Evolutionary conservation across 1,139 yeast genomes (phyloP), one percentile per base, ranked within the genome.

Genomic region (Suhomyces terraborum): DNA sequence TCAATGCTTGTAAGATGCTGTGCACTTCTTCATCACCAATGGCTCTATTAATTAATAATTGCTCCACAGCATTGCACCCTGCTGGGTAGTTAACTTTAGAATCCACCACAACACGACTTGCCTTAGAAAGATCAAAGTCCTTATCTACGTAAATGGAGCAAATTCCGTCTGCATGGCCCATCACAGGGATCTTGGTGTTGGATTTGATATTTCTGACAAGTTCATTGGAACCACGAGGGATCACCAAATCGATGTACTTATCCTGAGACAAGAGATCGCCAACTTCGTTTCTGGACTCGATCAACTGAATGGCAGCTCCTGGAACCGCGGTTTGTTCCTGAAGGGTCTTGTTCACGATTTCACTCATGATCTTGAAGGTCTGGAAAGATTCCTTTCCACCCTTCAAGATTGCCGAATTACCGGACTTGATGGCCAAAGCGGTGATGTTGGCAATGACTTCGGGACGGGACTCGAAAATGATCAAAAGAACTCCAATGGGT

Each of bases 151-250:
- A 94, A 14, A 91, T 79, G 3, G 96, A 82, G 64, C 98, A 93
- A 45, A 93, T 85, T 37, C 99, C 99, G 63, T 93, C 98, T 8
- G 99, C 98, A 62, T 94, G 99, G 40, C 99, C 99, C 62, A 94
- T 69, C 6, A 94, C 98, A 4, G 98, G 97, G 52, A 94, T 94
- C 61, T 89, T 88, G 22, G 98, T 93, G 58, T 80, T 80, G 30
- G 79, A 75, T 64, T 94, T 93, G 62, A 94, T 89, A 61, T 75
- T 79, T 52, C 87, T 79, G 18, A 94, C 99, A 48, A 94, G 76
- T 47, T 81, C 94, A 56, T 93, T 93, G 25, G 96, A 87, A 6
- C 99, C 99, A 58, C 99, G 78, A 46, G 99, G 99, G 54, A 94
- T 88, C 26, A 94, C 98, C 62, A 94, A 75, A 61, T 94, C 98